phyloP scores from a whole-genome alignment of 2,329 filamentous ascomycete species.

The Alternaria metachromatica region DNA sequence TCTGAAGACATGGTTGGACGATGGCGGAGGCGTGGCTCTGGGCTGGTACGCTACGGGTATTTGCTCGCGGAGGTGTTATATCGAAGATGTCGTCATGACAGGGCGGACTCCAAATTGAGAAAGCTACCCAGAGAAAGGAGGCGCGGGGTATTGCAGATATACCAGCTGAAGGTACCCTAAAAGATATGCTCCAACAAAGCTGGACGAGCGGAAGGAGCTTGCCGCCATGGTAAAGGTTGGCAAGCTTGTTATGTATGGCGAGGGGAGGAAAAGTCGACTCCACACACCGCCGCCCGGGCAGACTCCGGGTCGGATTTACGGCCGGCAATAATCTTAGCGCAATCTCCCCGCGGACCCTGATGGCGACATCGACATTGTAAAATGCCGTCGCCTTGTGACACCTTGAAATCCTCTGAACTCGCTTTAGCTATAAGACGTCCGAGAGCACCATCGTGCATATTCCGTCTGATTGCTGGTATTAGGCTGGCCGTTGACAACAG shows the following conservation, averaged over 20 bases:
- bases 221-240: background rate
- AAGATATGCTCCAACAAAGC: background rate
- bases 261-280: background rate
- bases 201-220: background rate
- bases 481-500: background rate
- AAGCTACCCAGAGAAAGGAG: background rate
- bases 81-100: constrained; percentile 16
- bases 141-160: background rate
- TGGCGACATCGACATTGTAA: background rate
- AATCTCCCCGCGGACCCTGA: background rate
- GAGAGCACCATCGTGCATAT: background rate
- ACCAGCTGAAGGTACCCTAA: background rate
- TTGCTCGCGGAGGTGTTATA: constrained; percentile 25
- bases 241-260: background rate
- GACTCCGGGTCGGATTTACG: background rate
- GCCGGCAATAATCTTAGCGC: background rate
- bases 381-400: too few species aligned
- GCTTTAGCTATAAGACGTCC: background rate
- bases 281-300: background rate
- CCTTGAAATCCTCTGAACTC: background rate
- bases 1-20: constrained; percentile 17
- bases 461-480: rapidly evolving
- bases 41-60: constrained; percentile 26
- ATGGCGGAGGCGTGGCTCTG: constrained; percentile 27
- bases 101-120: background rate